Evolutionary conservation across 768 basidiomycete species (phyloP), one percentile per base, ranked within the genome.

Genomic region (Suillus weaverae): DNA sequence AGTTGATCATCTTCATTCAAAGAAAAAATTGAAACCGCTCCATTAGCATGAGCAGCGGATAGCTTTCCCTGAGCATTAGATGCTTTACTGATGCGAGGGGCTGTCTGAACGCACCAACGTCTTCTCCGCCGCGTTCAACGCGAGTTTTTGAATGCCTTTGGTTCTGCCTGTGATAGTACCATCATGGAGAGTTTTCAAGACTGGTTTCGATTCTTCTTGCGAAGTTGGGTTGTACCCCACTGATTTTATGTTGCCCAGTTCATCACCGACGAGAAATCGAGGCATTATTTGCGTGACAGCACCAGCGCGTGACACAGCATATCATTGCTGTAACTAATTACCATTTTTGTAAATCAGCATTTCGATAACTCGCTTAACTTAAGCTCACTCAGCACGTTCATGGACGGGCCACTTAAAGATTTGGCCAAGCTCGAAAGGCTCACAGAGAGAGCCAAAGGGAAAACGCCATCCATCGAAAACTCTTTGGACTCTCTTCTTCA

Each of bases 351-450:
- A 33, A 20, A 54, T 33, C 5, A n/a, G 53, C 20, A 5, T 33
- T 11, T 54, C 53, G 51, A 33, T 20, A 20, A 22, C 35, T 59
- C 39, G 36, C 18, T n/a, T 14, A 11, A 63, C 18, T n/a, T 14
- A 11, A 63, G 33, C 41, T 51, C 7, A 53, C 51, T 16, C 11
- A 16, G 32, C 22, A 39, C 68, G 65, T 65, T 39, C 62, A 93
- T 94, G 92, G 91, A 94, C 48, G 85, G 78, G 13, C 82, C 88
- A 43, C 78, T 91, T 65, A 94, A 92, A 76, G 93, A 95, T 73
- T 82, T 94, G 7, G 85, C 84, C 33, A 94, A 87, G 77, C 85
- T 95, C 63, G 90, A 93, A 73, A 83, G 85, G 65, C 78, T 89
- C 43, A 84, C 85, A 4, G 79, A 82, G 20, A 70, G 72, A 38